A percentile compares a stretch with the other conserved stretches of the same genome.
Conservation (phyloP, 2,329 filamentous ascomycete species). For the Hirsutella thompsonii region DNA sequence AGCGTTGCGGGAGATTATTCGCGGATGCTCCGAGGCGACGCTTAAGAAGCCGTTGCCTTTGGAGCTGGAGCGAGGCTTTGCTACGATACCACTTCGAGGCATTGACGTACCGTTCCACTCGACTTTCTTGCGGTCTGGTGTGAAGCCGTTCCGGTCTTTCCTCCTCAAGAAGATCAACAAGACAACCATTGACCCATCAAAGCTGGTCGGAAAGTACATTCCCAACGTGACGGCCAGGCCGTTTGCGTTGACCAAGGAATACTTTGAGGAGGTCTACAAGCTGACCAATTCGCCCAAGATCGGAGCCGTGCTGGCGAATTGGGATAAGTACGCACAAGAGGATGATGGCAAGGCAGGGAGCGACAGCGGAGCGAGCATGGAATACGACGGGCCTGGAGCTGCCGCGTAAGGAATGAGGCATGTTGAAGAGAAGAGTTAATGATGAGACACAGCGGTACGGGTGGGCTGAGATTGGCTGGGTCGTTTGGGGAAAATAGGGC, state of each 20-base stretch:
- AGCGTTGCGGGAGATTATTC: conserved; percentile 83
- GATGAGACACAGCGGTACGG: background rate
- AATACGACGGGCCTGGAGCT: conserved; percentile 26
- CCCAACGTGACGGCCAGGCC: conserved; percentile 95
- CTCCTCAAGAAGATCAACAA: conserved; percentile 99
- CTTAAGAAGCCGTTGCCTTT: conserved; percentile 79
- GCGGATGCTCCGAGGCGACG: conserved; percentile 74
- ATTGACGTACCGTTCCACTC: conserved; percentile 99
- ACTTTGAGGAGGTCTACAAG: conserved; percentile 97
- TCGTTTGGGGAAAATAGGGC: background rate
- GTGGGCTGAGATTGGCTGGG: background rate
- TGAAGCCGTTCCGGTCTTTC: conserved; percentile 98
- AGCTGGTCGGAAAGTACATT: conserved; percentile 96
- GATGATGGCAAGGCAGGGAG: conserved; percentile 26
- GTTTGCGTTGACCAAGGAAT: conserved; percentile 93
- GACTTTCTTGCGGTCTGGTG: conserved; percentile 92
- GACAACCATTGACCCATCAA: conserved; percentile 93
- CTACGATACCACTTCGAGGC: conserved; percentile 89
- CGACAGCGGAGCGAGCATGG: conserved; percentile 25
- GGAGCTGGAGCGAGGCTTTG: conserved; percentile 86
- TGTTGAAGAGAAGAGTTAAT: background rate
- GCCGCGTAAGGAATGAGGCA: conserved; percentile 21
- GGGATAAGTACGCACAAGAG: conserved; percentile 56
- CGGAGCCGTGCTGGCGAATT: conserved; percentile 72
- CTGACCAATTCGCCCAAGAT: conserved; percentile 77